Base-by-base conservation (phyloP, 257 asterid species). In the Lavandula angustifolia region DNA sequence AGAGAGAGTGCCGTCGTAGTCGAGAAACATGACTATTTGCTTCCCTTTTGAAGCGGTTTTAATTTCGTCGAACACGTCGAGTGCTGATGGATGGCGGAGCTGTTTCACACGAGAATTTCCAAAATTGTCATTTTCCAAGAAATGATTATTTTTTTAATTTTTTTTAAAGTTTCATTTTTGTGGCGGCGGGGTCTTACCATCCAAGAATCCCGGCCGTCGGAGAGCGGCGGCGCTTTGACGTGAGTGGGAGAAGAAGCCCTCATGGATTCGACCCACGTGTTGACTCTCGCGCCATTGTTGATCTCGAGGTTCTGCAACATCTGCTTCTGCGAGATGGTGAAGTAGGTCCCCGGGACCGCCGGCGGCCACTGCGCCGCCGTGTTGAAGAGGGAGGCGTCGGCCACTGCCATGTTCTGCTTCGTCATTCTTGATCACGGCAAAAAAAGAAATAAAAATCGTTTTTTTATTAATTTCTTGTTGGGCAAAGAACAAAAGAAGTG, bases 1-100 rank as follows among this genome's bases (percentile, higher is more conserved):
- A 0, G 98, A 92, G 40, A 89, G 94, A 1, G 98, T 92, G 53
- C 98, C 98, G 54, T 92, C 98, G 50, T 92, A 92, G 71, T 92
- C 98, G 27, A 92, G 34, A 50, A 92, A 92, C 95, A 92, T 87
- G 27, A 92, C 96, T 27, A 89, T 82, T 52, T 92, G 90, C 76
- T 92, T 92, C 61, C 96, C 95, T n/a, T 87, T 85, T 0, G 98
- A 83, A 18, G 96, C 95, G 16, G 58, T 81, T 7, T 82, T 85
- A 48, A 92, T 92, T 62, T 89, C 79, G 71, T 85, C 96, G 62
- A 92, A 88, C 95, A 81, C 75, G 46, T 87, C 92, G 1, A 92
- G 69, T 10, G 98, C 98, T 11, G 96, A 88, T 9, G 96, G 98
- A 64, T 84, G 95, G 13, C 71, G 85, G 27, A 73, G 62, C 96